phyloP scores from a whole-genome alignment of 1,284 basidiomycete species.

The Irpex rosettiformis region DNA sequence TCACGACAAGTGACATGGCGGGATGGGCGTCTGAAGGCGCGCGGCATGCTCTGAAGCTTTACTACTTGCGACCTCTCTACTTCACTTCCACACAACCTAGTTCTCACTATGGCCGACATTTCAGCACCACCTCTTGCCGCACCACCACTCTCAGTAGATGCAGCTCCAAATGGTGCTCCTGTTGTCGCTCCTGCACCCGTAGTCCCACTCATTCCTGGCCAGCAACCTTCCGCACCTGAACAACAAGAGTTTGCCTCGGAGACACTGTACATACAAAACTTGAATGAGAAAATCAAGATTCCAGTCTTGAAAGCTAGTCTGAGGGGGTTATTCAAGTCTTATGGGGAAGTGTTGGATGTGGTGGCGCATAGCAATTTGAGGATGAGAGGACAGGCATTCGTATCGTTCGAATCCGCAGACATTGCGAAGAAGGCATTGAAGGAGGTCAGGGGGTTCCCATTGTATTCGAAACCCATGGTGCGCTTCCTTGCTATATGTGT shows the following conservation, averaged over 20 bases:
- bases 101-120: slow-evolving; percentile 35
- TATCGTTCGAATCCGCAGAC: slow-evolving; percentile 83
- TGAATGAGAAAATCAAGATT: slow-evolving; percentile 96
- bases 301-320: slow-evolving; percentile 91
- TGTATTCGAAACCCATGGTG: slow-evolving; percentile 97
- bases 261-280: slow-evolving; percentile 95
- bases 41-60: neutral
- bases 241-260: slow-evolving; percentile 60
- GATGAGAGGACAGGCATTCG: slow-evolving; percentile 98
- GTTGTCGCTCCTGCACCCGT: slow-evolving; percentile 29
- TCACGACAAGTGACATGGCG: neutral
- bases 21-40: neutral
- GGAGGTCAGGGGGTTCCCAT: slow-evolving; percentile 91
- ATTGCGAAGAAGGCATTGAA: slow-evolving; percentile 84
- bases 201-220: slow-evolving; percentile 19
- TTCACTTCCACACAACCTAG: neutral
- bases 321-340: slow-evolving; percentile 87
- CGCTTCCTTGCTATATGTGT: slow-evolving; percentile 20
- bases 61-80: neutral
- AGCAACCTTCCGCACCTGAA: slow-evolving; percentile 16
- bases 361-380: slow-evolving; percentile 90
- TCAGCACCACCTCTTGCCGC: slow-evolving; percentile 30
- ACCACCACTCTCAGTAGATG: slow-evolving; percentile 26
- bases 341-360: slow-evolving; percentile 89
- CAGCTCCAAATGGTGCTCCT: slow-evolving; percentile 34